A percentile compares a stretch with the other conserved stretches of the same genome.
Evolutionary conservation across 129 eudicot species (phyloP).

Genomic region (Tagetes erecta): DNA sequence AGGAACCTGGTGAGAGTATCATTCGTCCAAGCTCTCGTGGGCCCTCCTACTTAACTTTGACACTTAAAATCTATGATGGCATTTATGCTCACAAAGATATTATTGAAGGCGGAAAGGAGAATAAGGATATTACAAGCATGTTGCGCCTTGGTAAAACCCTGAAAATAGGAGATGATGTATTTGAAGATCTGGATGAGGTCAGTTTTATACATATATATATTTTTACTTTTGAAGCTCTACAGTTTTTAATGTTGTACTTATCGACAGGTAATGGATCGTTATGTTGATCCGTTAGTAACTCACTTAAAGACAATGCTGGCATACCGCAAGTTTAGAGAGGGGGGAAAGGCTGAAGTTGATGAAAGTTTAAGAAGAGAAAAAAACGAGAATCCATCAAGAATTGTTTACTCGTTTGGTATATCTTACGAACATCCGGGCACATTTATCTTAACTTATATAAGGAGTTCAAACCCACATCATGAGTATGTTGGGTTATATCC

Average conservation of each 20-base stretch:
- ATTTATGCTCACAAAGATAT: constrained; percentile 92
- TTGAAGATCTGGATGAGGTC: constrained; percentile 98
- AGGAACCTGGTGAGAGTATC: constrained; percentile 95
- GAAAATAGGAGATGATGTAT: constrained; percentile 84
- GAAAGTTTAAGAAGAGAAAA: constrained; percentile 77
- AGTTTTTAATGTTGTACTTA: background rate
- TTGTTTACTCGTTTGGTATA: constrained; percentile 89
- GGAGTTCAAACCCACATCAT: constrained; percentile 93
- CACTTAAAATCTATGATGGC: constrained; percentile 80
- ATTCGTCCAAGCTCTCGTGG: constrained; percentile 98
- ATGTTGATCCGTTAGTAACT: constrained; percentile 86
- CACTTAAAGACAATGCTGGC: constrained; percentile 79
- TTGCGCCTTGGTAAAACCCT: constrained; percentile 81
- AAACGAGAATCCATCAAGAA: constrained; percentile 76
- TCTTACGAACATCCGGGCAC: constrained; percentile 97
- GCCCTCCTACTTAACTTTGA: constrained; percentile 73
- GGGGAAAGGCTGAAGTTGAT: constrained; percentile 89
- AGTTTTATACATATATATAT: constrained; percentile 9
- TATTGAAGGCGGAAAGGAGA: constrained; percentile 91
- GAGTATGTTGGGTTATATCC: constrained; percentile 92
- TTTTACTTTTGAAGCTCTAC: background rate
- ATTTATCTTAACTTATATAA: constrained; percentile 74
- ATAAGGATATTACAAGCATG: constrained; percentile 84
- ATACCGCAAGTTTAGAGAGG: constrained; percentile 80
- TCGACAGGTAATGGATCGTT: constrained; percentile 84